phyloP scores from a whole-genome alignment of 345 rosid species.

The Mangifera indica region DNA sequence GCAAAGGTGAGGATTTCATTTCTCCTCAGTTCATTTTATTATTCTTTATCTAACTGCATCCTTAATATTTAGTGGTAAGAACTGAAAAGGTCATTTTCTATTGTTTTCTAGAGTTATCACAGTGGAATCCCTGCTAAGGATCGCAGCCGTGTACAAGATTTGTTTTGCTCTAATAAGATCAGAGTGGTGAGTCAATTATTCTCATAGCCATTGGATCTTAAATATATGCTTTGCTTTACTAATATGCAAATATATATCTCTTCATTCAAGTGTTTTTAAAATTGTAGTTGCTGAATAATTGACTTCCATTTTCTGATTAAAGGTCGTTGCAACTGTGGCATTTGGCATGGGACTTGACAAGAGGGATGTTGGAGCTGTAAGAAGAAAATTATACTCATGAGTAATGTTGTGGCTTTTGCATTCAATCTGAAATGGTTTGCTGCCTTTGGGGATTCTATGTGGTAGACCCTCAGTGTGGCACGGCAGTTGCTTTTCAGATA shows the following conservation, averaged over 20 bases:
- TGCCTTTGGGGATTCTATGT: background rate
- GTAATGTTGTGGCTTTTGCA: conserved; percentile 24
- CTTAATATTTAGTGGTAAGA: conserved; percentile 17
- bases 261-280: background rate
- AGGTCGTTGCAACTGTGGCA: conserved; percentile 99
- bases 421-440: background rate
- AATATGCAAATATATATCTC: background rate
- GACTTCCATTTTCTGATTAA: conserved; percentile 26
- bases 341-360: conserved; percentile 99
- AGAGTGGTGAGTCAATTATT: conserved; percentile 67
- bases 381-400: conserved; percentile 31
- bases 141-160: conserved; percentile 71
- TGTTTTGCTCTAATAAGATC: conserved; percentile 89
- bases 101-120: conserved; percentile 71
- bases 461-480: background rate
- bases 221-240: background rate
- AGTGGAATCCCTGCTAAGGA: conserved; percentile 79
- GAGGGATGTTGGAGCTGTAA: conserved; percentile 95
- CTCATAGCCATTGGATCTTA: conserved; percentile 5
- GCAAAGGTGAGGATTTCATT: conserved; percentile 59
- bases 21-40: conserved; percentile 2
- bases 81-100: conserved; percentile 31
- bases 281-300: conserved; percentile 11
- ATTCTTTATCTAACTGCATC: conserved; percentile 11
- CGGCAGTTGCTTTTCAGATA: background rate